Evolutionary conservation across 1,284 basidiomycete species (phyloP).

Genomic region (Porodaedalea pini): DNA sequence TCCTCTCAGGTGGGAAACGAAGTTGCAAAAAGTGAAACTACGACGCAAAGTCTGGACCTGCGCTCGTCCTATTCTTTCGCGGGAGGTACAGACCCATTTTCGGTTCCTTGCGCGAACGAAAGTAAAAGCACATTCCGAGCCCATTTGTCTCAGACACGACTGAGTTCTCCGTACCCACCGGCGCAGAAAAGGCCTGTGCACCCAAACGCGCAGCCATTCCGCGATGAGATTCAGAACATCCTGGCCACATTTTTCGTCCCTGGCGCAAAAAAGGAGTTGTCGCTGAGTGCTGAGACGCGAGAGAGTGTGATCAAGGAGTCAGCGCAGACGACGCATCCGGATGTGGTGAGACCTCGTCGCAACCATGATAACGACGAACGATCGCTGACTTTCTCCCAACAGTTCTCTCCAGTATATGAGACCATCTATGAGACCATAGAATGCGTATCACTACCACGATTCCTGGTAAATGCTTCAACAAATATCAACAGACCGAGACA

Average conservation of each 20-base stretch:
- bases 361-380: neutral
- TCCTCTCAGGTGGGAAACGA: too few species aligned
- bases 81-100: neutral
- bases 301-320: constrained; percentile 33
- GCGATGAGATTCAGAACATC: constrained; percentile 33
- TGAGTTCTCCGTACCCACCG: constrained; percentile 9
- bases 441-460: constrained; percentile 31
- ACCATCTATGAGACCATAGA: constrained; percentile 32
- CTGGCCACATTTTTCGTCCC: constrained; percentile 39
- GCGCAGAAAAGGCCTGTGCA: constrained; percentile 14
- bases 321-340: constrained; percentile 36
- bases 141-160: too few species aligned
- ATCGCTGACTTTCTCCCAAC: neutral
- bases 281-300: constrained; percentile 33
- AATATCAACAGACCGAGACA: constrained; percentile 40
- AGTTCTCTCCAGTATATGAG: constrained; percentile 38
- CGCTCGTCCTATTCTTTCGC: neutral
- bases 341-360: constrained; percentile 31
- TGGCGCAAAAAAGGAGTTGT: constrained; percentile 34
- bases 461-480: constrained; percentile 29
- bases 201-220: constrained; percentile 29
- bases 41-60: too few species aligned
- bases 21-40: too few species aligned
- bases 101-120: neutral
- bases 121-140: too few species aligned